These are phyloP conservation scores for Pisolithus orientalis DNA, from an alignment of 768 basidiomycete species.

Conservation along the genomic window DNA sequence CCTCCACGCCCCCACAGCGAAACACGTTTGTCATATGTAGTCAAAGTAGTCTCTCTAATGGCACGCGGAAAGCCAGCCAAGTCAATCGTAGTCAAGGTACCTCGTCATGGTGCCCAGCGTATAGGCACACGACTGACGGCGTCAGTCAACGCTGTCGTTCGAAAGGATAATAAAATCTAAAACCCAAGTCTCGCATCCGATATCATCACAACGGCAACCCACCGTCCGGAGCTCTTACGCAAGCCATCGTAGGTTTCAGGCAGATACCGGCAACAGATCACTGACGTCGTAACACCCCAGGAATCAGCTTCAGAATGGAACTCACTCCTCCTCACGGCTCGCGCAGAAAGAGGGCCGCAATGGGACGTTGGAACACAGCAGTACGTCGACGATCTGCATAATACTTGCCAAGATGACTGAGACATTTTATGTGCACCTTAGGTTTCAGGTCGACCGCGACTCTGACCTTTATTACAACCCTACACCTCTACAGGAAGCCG, in stretches of 20 bases:
- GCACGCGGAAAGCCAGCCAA: slow-evolving; percentile 44
- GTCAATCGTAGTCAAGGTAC: slow-evolving; percentile 58
- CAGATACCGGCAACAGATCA: neutral
- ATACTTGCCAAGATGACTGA: neutral
- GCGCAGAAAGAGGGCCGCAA: slow-evolving; percentile 78
- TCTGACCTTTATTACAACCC: slow-evolving; percentile 74
- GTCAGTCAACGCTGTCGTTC: slow-evolving; percentile 53
- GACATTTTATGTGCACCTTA: slow-evolving; percentile 18
- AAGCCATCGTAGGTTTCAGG: slow-evolving; percentile 54
- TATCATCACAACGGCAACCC: slow-evolving; percentile 58
- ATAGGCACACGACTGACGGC: slow-evolving; percentile 57
- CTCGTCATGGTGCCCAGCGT: slow-evolving; percentile 69
- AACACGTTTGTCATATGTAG: too few relatives aligned
- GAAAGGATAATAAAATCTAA: slow-evolving; percentile 47
- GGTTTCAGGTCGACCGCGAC: slow-evolving; percentile 70
- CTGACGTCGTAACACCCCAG: slow-evolving; percentile 18
- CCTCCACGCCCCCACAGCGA: neutral
- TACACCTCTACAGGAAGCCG: slow-evolving; percentile 47
- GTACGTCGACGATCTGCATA: slow-evolving; percentile 36
- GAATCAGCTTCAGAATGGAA: slow-evolving; percentile 87
- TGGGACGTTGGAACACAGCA: slow-evolving; percentile 87
- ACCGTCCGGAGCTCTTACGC: slow-evolving; percentile 37
- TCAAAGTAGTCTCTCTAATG: slow-evolving; percentile 7
- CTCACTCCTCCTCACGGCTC: slow-evolving; percentile 67
- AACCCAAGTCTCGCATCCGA: slow-evolving; percentile 19